phyloP scores from a whole-genome alignment of 2,329 filamentous ascomycete genomes.

The Cytospora piceae region DNA sequence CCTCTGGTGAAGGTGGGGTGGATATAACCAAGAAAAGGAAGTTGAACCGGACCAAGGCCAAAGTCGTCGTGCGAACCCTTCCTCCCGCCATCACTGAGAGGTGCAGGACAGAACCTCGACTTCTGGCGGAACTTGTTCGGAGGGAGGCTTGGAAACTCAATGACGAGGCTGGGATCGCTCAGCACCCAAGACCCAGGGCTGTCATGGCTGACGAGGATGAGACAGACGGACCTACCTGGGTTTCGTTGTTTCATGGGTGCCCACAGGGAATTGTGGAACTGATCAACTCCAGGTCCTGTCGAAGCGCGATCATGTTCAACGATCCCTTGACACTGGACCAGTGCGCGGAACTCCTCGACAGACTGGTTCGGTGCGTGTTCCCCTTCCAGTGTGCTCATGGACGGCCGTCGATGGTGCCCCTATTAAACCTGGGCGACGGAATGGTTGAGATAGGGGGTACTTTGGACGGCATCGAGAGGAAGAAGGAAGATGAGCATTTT shows the following conservation, averaged over 20 bases:
- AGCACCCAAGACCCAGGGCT: neutral
- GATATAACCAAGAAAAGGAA: neutral
- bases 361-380: slow-evolving; percentile 66
- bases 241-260: slow-evolving; percentile 67
- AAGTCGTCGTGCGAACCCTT: slow-evolving; percentile 46
- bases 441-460: slow-evolving; percentile 4
- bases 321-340: slow-evolving; percentile 63
- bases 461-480: neutral
- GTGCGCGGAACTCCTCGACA: slow-evolving; percentile 60
- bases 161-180: slow-evolving; percentile 42
- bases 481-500: neutral
- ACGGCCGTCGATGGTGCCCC: slow-evolving; percentile 65
- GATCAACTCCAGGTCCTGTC: slow-evolving; percentile 75
- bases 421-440: slow-evolving; percentile 56
- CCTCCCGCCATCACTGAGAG: slow-evolving; percentile 76
- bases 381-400: slow-evolving; percentile 88
- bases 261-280: slow-evolving; percentile 77
- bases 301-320: slow-evolving; percentile 87
- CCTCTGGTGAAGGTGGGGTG: neutral
- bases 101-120: slow-evolving; percentile 70
- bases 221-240: slow-evolving; percentile 50
- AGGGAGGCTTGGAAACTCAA: slow-evolving; percentile 71
- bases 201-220: slow-evolving; percentile 1
- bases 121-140: slow-evolving; percentile 76
- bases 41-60: slow-evolving; percentile 30